Base-by-base conservation (phyloP, 805 yeast species). In the Sugiyamaella smithiae region DNA sequence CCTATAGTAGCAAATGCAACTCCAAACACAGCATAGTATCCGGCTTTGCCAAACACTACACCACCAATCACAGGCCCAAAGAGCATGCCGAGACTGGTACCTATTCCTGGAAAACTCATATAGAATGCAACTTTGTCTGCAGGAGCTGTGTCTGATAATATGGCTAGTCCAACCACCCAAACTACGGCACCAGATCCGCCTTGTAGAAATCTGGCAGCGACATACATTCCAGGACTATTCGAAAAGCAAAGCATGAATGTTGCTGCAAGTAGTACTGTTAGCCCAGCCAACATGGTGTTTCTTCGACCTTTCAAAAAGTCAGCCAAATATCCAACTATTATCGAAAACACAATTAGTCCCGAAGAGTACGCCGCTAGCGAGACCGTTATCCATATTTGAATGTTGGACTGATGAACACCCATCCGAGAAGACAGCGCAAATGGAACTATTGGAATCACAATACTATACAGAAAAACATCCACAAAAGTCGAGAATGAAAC, bases 1-100 rank as follows among this genome's bases (percentile, higher is more conserved):
- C 54, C 58, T 7, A 67, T 46, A 26, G 64, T 35, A 2, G 55
- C 67, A 46, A 65, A 66, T 31, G 60, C 55, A 12, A 66, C 52
- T 17, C 55, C 60, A 38, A 55, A 66, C 3, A 66, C 67, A 6
- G 67, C 53, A 35, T 60, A 61, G 37, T 66, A 67, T 2, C 70
- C 70, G 1, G 59, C 57, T 11, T 42, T 50, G 9, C 56, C 59
- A 42, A 66, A 66, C n/a, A 65, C 56, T 9, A 66, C 48, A 3
- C 70, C 70, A 12, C 70, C 70, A 4, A 66, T 42, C 7, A 66
- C 37, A 5, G 70, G 70, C 6, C 70, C 69, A 17, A 63, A 33
- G 19, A 66, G 53, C 6, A 53, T 52, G 8, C 67, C 70, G 31
- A 65, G 19, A 19, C 63, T 53, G 51, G 62, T 50, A 3, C 60